These are phyloP conservation scores for Diplodia seriata DNA, from an alignment of 2,329 filamentous ascomycete genomes.

Conservation along the genomic window DNA sequence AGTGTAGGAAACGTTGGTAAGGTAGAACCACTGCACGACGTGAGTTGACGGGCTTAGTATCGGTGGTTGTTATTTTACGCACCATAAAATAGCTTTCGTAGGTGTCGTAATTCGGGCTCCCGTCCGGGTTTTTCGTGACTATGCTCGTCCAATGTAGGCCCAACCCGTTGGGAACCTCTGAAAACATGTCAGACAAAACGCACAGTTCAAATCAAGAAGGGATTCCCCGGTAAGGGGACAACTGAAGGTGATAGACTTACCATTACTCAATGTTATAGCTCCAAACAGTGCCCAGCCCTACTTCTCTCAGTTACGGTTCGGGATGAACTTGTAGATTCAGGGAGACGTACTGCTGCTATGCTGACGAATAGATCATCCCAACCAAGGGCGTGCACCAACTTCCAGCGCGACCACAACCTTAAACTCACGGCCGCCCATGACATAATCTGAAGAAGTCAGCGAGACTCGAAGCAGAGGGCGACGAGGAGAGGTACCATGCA, in stretches of 20 bases:
- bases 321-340: too few species aligned
- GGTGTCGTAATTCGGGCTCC: constrained; percentile 33
- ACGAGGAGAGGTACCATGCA: constrained; percentile 1
- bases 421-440: constrained; percentile 41
- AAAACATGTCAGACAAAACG: constrained; percentile 32
- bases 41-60: background rate
- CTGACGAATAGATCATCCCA: constrained; percentile 48
- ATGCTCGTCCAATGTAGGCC: constrained; percentile 44
- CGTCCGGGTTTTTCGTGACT: constrained; percentile 12
- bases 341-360: constrained; percentile 38
- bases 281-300: constrained; percentile 41
- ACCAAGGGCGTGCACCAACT: constrained; percentile 41
- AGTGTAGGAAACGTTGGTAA: constrained; percentile 43
- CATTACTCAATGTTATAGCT: constrained; percentile 42
- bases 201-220: too few species aligned
- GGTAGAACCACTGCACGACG: constrained; percentile 41
- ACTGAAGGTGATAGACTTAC: constrained; percentile 36
- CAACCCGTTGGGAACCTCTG: constrained; percentile 45
- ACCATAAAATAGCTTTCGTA: constrained; percentile 43
- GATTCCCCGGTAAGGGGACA: too few species aligned
- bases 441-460: constrained; percentile 36
- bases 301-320: background rate
- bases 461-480: background rate
- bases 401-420: constrained; percentile 43
- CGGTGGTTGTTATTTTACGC: background rate